Percentiles rank a stretch among this genome's conserved stretches.
Conservation (phyloP, 2,329 filamentous ascomycete species). For the Neonectria hederae region DNA sequence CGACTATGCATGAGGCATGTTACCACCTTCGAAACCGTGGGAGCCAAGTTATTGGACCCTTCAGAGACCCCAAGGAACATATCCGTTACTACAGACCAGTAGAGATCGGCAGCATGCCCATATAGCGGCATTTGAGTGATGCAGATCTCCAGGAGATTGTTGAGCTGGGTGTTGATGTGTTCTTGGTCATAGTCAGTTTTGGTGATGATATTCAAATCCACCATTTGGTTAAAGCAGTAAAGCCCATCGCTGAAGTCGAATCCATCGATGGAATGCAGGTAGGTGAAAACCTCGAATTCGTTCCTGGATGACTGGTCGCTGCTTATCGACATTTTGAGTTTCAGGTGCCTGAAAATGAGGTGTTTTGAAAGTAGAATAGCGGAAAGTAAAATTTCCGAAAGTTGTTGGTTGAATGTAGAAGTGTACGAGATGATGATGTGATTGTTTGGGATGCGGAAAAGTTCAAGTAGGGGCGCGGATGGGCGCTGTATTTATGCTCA, state of each 20-base stretch:
- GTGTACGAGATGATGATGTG: neutral
- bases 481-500: neutral
- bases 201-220: neutral
- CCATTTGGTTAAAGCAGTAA: too few relatives aligned
- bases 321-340: too few relatives aligned
- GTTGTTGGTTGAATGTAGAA: neutral
- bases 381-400: too few relatives aligned
- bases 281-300: neutral
- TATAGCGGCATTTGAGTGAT: neutral
- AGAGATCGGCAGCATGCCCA: neutral
- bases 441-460: neutral
- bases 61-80: neutral
- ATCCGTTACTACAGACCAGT: neutral
- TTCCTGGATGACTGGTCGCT: neutral
- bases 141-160: neutral
- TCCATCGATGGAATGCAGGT: neutral
- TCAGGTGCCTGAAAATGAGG: too few relatives aligned
- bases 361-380: too few relatives aligned
- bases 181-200: neutral
- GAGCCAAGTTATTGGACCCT: too few relatives aligned
- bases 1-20: too few relatives aligned
- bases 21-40: too few relatives aligned
- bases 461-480: neutral
- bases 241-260: too few relatives aligned
- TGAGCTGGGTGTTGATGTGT: neutral